Evolutionary conservation across 2,329 filamentous ascomycete genomes (phyloP).

Genomic region (Penicillium nordicum): DNA sequence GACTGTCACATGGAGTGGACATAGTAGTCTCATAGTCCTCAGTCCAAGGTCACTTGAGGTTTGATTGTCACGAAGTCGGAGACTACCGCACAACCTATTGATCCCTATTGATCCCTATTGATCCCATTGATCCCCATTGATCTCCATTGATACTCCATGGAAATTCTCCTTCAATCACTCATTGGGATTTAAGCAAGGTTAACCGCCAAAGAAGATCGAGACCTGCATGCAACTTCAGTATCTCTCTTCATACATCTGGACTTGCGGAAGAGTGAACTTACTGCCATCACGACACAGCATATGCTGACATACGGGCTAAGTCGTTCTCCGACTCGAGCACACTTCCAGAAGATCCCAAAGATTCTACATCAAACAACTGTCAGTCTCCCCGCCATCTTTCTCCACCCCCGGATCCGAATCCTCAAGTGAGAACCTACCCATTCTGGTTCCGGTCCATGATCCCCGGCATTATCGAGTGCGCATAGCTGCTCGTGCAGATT

Average conservation of each 20-base stretch:
- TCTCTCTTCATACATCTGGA: neutral
- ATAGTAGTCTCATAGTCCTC: neutral
- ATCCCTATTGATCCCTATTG: neutral
- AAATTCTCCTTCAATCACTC: neutral
- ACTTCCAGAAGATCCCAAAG: conserved; percentile 93
- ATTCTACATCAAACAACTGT: conserved; percentile 49
- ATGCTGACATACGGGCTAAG: conserved; percentile 93
- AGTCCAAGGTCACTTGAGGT: neutral
- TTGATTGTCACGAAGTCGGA: neutral
- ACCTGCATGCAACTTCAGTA: conserved; percentile 21
- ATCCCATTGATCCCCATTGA: neutral
- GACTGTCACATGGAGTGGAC: neutral
- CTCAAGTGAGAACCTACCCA: conserved; percentile 56
- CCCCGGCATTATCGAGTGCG: conserved; percentile 82
- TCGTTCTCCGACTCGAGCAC: conserved; percentile 84
- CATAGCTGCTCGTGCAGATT: conserved; percentile 93
- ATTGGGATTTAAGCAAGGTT: conserved; percentile 2
- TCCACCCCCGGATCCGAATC: neutral
- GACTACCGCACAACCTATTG: neutral
- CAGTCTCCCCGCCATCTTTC: neutral
- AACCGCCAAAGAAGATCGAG: conserved; percentile 40
- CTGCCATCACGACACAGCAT: conserved; percentile 91
- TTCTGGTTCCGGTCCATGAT: conserved; percentile 92
- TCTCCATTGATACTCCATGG: neutral
- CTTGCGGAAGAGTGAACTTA: conserved; percentile 45